Base-by-base conservation (phyloP, 192 early-diverging fungal genomes). In the Neocallimastix lanati region DNA sequence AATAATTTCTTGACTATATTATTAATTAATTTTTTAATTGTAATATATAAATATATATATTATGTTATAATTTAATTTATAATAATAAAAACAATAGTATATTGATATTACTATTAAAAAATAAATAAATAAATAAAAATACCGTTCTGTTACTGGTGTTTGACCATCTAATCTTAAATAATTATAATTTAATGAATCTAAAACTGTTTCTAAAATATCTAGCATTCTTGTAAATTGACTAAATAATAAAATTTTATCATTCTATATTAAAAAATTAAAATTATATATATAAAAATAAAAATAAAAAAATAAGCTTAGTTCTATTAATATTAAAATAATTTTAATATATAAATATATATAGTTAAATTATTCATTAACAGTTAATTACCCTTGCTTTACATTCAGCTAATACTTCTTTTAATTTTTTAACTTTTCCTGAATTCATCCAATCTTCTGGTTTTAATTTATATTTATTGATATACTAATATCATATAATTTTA, bases 361-460 rank as follows among this genome's bases (percentile, higher is more conserved):
- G n/a, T n/a, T n/a, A n/a, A n/a, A n/a, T n/a, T n/a, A n/a, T n/a
- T n/a, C n/a, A n/a, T n/a, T n/a, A n/a, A n/a, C n/a, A n/a, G n/a
- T n/a, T n/a, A n/a, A n/a, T 86, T 88, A 80, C 88, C 76, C 12
- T 81, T 84, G 16, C 76, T 28, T 86, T 88, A 80, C 88, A 77
- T 9, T 81, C 85, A 13, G 83, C 88, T 12, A 96, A 81, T 1
- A 94, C 83, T 9, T 78, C 28, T 36, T 90, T 82, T 33, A 97
- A 83, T 67, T 83, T 81, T 28, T 86, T 25, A 13, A 97, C 88
- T 81, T 97, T 97, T 37, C 92, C 93, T 2, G 93, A 87, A 79
- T 94, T 88, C 89, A 94, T 86, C 83, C 91, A 88, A 18, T 82
- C 81, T 14, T 90, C 83, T 15, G 87, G 84, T 4, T 85, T 79